Evolutionary conservation across 2,329 filamentous ascomycete genomes (phyloP).

Genomic region (Sporothrix variecibatus): DNA sequence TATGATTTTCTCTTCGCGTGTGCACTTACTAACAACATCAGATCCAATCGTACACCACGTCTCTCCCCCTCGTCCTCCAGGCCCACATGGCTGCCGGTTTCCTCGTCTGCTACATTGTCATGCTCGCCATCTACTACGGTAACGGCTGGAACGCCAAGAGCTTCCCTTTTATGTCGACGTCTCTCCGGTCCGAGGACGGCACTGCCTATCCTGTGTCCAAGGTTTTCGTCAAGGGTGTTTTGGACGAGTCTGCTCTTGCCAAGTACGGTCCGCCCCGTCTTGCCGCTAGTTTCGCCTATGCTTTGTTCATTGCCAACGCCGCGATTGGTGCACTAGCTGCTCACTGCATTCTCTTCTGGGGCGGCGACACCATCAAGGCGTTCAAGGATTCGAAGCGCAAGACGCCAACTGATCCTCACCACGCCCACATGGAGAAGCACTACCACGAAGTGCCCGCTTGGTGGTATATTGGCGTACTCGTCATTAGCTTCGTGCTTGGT

Average conservation of each 20-base stretch:
- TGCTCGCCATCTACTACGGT: slow-evolving; percentile 55
- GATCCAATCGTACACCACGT: slow-evolving; percentile 56
- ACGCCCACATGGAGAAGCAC: slow-evolving; percentile 53
- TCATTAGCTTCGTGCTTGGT: slow-evolving; percentile 49
- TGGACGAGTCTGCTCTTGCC: slow-evolving; percentile 46
- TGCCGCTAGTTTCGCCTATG: slow-evolving; percentile 53
- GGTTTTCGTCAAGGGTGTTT: slow-evolving; percentile 45
- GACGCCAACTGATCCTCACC: slow-evolving; percentile 52
- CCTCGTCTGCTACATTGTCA: slow-evolving; percentile 51
- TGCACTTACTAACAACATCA: slow-evolving; percentile 33
- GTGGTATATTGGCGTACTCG: slow-evolving; percentile 49
- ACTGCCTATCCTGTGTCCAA: slow-evolving; percentile 43
- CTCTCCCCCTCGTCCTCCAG: slow-evolving; percentile 55
- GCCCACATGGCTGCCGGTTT: slow-evolving; percentile 49
- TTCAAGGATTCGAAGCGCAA: slow-evolving; percentile 50
- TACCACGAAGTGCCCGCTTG: slow-evolving; percentile 54
- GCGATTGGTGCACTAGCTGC: slow-evolving; percentile 58
- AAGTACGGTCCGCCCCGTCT: slow-evolving; percentile 50
- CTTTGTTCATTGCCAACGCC: slow-evolving; percentile 59
- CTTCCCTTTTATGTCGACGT: slow-evolving; percentile 58
- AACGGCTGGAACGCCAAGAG: slow-evolving; percentile 50
- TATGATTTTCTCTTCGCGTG: too few relatives aligned
- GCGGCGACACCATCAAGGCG: slow-evolving; percentile 50
- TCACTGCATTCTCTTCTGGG: slow-evolving; percentile 58
- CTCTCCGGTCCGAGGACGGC: slow-evolving; percentile 45